Evolutionary conservation across 208 protist genomes (phyloP).

Genomic region (Leishmania lainsoni): DNA sequence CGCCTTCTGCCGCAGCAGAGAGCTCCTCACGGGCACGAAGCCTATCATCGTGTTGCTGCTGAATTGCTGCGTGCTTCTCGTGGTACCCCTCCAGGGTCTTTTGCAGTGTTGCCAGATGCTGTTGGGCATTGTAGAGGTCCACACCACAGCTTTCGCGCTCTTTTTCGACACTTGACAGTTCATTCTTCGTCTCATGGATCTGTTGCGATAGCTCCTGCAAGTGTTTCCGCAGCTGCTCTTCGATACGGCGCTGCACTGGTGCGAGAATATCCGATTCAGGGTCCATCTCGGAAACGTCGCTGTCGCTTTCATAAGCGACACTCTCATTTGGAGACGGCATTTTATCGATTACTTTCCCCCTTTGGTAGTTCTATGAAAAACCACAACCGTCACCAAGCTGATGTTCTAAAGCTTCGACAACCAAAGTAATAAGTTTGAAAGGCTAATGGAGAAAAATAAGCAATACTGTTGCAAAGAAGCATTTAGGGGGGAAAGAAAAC

Average conservation of each 20-base stretch:
- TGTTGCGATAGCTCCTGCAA: constrained; percentile 86
- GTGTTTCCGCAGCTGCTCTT: constrained; percentile 88
- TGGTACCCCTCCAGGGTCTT: constrained; percentile 91
- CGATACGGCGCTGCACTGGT: constrained; percentile 88
- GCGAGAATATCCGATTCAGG: constrained; percentile 82
- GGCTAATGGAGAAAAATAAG: neutral
- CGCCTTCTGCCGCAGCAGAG: constrained; percentile 43
- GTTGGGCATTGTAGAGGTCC: constrained; percentile 95
- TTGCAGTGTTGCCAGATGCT: constrained; percentile 94
- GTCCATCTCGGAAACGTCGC: constrained; percentile 90
- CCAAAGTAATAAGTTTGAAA: neutral
- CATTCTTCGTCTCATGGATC: constrained; percentile 84
- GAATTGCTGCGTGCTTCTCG: constrained; percentile 75
- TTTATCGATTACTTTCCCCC: neutral
- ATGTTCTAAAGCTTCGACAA: neutral
- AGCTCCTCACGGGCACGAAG: constrained; percentile 72
- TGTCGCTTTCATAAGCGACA: constrained; percentile 69
- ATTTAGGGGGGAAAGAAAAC: neutral
- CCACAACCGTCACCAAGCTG: neutral
- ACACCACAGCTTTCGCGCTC: constrained; percentile 92
- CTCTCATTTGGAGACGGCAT: constrained; percentile 42
- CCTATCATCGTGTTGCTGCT: constrained; percentile 85
- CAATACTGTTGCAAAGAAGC: neutral
- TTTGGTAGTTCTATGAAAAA: neutral
- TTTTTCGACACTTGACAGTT: constrained; percentile 73